A percentile compares a stretch with the other conserved stretches of the same genome.
Conservation (phyloP, 225 moss, liverwort and hornwort species). For the Polytrichum commune region DNA sequence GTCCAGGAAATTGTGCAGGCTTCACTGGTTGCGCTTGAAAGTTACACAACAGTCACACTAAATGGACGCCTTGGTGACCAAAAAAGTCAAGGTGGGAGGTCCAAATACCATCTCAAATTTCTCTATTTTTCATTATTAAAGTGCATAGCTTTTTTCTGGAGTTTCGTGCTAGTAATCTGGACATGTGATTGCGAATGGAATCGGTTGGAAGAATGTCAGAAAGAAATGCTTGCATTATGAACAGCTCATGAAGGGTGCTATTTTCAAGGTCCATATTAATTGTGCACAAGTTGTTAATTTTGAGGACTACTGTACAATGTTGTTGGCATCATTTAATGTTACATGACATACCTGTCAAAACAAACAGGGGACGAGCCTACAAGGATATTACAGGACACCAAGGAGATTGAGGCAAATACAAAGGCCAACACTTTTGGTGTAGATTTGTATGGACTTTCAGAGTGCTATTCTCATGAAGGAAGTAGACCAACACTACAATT, state of each 20-base stretch:
- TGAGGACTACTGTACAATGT: no score
- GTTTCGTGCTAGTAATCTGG: not conserved
- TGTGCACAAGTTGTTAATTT: no score
- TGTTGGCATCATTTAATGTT: no score
- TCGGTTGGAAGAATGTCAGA: no score
- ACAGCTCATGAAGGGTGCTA: no score
- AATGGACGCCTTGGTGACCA: not conserved
- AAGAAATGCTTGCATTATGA: no score
- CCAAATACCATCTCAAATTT: not conserved
- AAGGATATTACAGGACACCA: not conserved
- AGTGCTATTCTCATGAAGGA: slow-evolving; percentile 2
- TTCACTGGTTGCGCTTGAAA: slow-evolving; percentile 17
- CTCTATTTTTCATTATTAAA: not conserved
- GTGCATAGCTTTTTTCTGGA: not conserved
- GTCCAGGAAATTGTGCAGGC: slow-evolving; percentile 22
- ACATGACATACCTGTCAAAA: no score
- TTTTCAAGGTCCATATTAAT: no score
- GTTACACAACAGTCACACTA: slow-evolving; percentile 9
- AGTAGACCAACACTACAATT: slow-evolving; percentile 12
- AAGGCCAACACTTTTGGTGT: slow-evolving; percentile 2
- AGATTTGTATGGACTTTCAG: not conserved
- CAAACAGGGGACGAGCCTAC: no score
- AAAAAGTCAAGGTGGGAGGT: slow-evolving; percentile 6
- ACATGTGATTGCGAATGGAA: not conserved
- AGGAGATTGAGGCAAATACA: not conserved